Conservation (phyloP, 2,329 filamentous ascomycete genomes). For the Fusarium bulbicola region DNA sequence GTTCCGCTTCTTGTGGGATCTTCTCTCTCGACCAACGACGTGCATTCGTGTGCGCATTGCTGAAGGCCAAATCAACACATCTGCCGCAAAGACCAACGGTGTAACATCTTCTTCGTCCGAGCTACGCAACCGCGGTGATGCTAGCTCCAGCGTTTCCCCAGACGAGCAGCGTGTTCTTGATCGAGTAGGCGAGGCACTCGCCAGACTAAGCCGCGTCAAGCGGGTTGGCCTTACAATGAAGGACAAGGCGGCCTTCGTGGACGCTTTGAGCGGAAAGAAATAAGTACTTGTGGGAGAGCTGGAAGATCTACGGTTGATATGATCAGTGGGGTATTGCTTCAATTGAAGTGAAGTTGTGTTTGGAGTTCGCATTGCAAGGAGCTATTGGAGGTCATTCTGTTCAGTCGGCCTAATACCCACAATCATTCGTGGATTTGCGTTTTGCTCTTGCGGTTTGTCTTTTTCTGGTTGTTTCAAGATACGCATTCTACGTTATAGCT, state of each 20-base stretch:
- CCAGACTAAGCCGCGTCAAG: slow-evolving; percentile 87
- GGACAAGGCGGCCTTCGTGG: slow-evolving; percentile 85
- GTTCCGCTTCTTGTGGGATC: slow-evolving; percentile 80
- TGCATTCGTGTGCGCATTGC: slow-evolving; percentile 92
- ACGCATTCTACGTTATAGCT: slow-evolving; percentile 1
- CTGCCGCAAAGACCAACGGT: slow-evolving; percentile 50
- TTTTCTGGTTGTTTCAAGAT: not conserved
- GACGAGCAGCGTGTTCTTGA: slow-evolving; percentile 80
- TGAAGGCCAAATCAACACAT: slow-evolving; percentile 70
- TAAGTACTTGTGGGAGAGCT: not conserved
- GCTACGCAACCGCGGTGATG: slow-evolving; percentile 41
- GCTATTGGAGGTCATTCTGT: slow-evolving; percentile 27
- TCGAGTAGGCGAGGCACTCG: slow-evolving; percentile 82
- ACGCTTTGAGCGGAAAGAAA: slow-evolving; percentile 64
- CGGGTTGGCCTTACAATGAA: slow-evolving; percentile 83
- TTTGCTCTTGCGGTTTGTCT: not conserved
- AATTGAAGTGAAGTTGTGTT: not conserved
- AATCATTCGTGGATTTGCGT: slow-evolving; percentile 14
- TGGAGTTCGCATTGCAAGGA: slow-evolving; percentile 40
- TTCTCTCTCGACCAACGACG: slow-evolving; percentile 86
- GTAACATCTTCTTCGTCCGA: slow-evolving; percentile 42
- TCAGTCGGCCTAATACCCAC: slow-evolving; percentile 19
- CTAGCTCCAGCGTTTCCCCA: slow-evolving; percentile 49
- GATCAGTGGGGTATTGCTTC: not conserved
- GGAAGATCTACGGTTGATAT: not conserved